phyloP scores from a whole-genome alignment of 805 yeast species.

The Hanseniaspora opuntiae region DNA sequence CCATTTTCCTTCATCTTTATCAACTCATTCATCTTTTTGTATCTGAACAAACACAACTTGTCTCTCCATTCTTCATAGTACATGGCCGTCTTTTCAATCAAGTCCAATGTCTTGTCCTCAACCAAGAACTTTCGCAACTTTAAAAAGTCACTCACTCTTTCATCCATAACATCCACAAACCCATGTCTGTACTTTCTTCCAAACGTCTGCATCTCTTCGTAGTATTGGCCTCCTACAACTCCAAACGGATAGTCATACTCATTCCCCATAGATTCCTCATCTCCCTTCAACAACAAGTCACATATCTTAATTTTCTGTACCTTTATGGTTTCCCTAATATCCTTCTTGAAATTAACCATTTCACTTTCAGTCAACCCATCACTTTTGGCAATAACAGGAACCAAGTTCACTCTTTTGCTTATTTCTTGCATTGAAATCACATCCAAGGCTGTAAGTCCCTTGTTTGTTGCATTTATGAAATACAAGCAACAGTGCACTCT shows the following conservation, averaged over 20 bases:
- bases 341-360: slow-evolving; percentile 37
- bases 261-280: slow-evolving; percentile 18
- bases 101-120: slow-evolving; percentile 61
- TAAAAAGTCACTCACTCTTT: slow-evolving; percentile 61
- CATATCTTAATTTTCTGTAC: slow-evolving; percentile 48
- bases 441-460: slow-evolving; percentile 51
- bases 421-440: slow-evolving; percentile 59
- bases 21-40: slow-evolving; percentile 13
- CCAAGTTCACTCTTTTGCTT: slow-evolving; percentile 57
- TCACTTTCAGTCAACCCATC: slow-evolving; percentile 57
- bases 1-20: not conserved
- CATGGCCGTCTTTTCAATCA: slow-evolving; percentile 58
- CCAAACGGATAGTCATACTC: slow-evolving; percentile 50
- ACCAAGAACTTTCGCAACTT: slow-evolving; percentile 52
- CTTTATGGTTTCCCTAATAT: slow-evolving; percentile 37
- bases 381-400: slow-evolving; percentile 72
- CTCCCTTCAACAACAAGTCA: slow-evolving; percentile 32
- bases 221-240: slow-evolving; percentile 52
- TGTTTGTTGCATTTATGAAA: slow-evolving; percentile 59
- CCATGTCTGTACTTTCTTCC: slow-evolving; percentile 85
- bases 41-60: slow-evolving; percentile 40
- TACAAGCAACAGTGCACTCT: slow-evolving; percentile 79
- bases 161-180: slow-evolving; percentile 66
- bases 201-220: slow-evolving; percentile 36
- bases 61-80: slow-evolving; percentile 58